phyloP scores from a whole-genome alignment of 352 stramenopile genomes.

The Thalassiosira ordinaria region DNA sequence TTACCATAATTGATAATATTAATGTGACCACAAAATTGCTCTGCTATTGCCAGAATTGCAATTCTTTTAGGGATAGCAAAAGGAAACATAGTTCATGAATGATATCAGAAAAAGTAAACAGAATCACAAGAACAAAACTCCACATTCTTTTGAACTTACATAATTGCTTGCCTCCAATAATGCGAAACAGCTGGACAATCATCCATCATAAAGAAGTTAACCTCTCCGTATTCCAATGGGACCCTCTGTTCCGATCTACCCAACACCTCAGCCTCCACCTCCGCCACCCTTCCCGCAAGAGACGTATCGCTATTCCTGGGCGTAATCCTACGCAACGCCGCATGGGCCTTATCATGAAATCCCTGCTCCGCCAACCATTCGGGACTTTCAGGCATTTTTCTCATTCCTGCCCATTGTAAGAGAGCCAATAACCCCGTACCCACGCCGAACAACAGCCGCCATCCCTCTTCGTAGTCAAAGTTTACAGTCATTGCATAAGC shows the following conservation, averaged over 20 bases:
- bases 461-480: constrained; percentile 65
- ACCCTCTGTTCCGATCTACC: constrained; percentile 23
- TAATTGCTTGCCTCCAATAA: constrained; percentile 48
- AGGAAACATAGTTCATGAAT: too few relatives aligned
- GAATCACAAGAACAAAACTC: too few relatives aligned
- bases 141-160: too few relatives aligned
- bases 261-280: constrained; percentile 13
- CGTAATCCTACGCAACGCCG: constrained; percentile 53
- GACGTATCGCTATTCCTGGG: background rate
- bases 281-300: constrained; percentile 15
- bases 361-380: constrained; percentile 70
- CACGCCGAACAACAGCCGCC: constrained; percentile 83
- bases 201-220: constrained; percentile 41
- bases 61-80: constrained; percentile 29
- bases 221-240: constrained; percentile 24
- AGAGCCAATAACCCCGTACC: constrained; percentile 57
- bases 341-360: constrained; percentile 55
- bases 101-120: background rate
- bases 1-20: constrained; percentile 69
- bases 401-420: constrained; percentile 78
- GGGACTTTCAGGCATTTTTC: constrained; percentile 73
- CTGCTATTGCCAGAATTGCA: constrained; percentile 67
- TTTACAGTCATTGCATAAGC: constrained; percentile 49
- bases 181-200: constrained; percentile 34
- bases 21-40: constrained; percentile 82